These are phyloP conservation scores for Dimargaris xerosporica DNA, from an alignment of 192 early-diverging fungal genomes.

Conservation along the genomic window DNA sequence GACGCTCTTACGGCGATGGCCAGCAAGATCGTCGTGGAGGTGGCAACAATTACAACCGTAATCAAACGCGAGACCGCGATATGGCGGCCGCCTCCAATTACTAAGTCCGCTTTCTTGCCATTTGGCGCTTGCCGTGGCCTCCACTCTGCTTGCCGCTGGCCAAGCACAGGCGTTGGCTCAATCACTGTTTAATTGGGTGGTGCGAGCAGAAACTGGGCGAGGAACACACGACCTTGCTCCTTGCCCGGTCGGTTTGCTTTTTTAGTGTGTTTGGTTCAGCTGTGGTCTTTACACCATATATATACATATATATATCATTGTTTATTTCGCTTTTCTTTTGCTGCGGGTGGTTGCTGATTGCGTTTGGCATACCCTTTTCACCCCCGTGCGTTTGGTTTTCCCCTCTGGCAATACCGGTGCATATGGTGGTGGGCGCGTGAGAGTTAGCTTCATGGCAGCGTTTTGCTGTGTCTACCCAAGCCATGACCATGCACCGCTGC, in stretches of 20 bases:
- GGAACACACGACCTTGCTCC: background rate
- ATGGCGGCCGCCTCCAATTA: no score
- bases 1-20: background rate
- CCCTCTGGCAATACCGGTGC: background rate
- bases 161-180: no score
- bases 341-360: background rate
- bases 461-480: background rate
- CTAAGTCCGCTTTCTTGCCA: no score
- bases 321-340: background rate
- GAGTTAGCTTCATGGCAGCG: background rate
- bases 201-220: background rate
- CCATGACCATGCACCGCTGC: background rate
- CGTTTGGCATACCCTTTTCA: background rate
- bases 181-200: background rate
- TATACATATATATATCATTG: conserved; percentile 1
- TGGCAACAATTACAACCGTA: background rate
- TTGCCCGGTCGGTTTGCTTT: no score
- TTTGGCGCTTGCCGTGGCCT: no score
- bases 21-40: background rate
- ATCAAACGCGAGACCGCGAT: no score
- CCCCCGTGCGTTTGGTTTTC: background rate
- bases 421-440: background rate
- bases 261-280: no score
- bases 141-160: no score
- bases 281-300: background rate